Percentiles rank a stretch among this genome's conserved stretches.
Conservation (phyloP, 306 rosid species). For the Begonia fuchsioides region DNA sequence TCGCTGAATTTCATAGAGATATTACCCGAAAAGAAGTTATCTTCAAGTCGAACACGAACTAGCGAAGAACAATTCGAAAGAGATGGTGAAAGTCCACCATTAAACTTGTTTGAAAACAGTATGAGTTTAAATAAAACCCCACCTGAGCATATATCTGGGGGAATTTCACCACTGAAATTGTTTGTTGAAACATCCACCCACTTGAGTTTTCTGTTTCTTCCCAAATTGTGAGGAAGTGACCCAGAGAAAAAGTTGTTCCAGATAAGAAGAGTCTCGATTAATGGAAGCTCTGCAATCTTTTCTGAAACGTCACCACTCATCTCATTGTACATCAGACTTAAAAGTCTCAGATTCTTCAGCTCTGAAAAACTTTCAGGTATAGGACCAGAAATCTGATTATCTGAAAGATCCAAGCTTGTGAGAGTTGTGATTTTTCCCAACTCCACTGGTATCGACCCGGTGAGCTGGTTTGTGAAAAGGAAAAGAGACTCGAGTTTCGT, state of each 20-base stretch:
- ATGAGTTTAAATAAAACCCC: slow-evolving; percentile 50
- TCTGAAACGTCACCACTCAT: slow-evolving; percentile 67
- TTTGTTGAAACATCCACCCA: slow-evolving; percentile 85
- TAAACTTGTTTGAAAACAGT: slow-evolving; percentile 66
- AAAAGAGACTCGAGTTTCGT: slow-evolving; percentile 56
- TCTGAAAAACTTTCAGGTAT: slow-evolving; percentile 64
- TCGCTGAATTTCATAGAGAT: slow-evolving; percentile 45
- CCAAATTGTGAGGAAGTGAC: slow-evolving; percentile 52
- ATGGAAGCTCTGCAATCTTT: slow-evolving; percentile 58
- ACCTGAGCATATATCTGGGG: slow-evolving; percentile 45
- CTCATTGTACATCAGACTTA: slow-evolving; percentile 74
- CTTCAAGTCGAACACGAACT: slow-evolving; percentile 81
- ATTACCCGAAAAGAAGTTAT: slow-evolving; percentile 55
- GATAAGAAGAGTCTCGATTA: slow-evolving; percentile 69
- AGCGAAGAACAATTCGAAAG: slow-evolving; percentile 71
- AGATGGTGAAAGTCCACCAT: slow-evolving; percentile 42
- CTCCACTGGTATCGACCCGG: slow-evolving; percentile 56
- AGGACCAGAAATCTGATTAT: slow-evolving; percentile 58
- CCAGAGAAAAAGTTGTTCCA: slow-evolving; percentile 76
- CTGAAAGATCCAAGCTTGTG: slow-evolving; percentile 69
- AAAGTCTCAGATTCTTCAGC: slow-evolving; percentile 49
- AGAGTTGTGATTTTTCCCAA: slow-evolving; percentile 36
- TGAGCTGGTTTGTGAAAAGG: slow-evolving; percentile 65
- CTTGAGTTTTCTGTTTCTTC: slow-evolving; percentile 57
- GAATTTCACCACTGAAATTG: slow-evolving; percentile 53